A percentile compares a stretch with the other conserved stretches of the same genome.
phyloP scores from a whole-genome alignment of 2,329 filamentous ascomycete species.

The Bretziella fagacearum region DNA sequence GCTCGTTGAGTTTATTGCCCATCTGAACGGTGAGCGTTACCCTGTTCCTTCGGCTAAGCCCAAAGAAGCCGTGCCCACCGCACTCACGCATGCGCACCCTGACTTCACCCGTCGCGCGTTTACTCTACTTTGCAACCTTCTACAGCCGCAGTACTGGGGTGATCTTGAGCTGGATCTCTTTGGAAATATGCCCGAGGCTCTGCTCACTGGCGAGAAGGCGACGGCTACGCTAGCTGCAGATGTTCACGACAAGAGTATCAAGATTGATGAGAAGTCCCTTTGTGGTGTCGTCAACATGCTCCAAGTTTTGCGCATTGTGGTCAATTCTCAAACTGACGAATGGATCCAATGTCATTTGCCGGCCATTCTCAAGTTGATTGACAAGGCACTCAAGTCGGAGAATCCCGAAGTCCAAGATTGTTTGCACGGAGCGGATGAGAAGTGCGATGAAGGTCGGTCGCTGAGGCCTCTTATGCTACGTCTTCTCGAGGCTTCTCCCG shows the following conservation, averaged over 20 bases:
- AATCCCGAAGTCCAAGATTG: constrained; percentile 88
- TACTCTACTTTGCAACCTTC: constrained; percentile 61
- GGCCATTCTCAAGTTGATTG: constrained; percentile 68
- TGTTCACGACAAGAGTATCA: constrained; percentile 44
- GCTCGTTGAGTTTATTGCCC: constrained; percentile 84
- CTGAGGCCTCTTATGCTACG: constrained; percentile 62
- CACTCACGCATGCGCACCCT: constrained; percentile 22
- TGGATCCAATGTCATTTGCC: constrained; percentile 73
- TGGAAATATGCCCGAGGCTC: constrained; percentile 64
- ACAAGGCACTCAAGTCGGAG: constrained; percentile 77
- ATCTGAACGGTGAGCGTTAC: constrained; percentile 63
- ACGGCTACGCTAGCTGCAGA: constrained; percentile 40
- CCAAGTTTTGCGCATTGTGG: constrained; percentile 75
- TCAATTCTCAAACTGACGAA: constrained; percentile 74
- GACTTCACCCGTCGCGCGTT: constrained; percentile 52
- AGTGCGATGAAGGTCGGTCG: constrained; percentile 50
- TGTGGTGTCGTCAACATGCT: constrained; percentile 61
- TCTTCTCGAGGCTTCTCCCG: constrained; percentile 75
- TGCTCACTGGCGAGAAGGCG: constrained; percentile 68
- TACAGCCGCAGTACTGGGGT: constrained; percentile 79
- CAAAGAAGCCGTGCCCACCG: constrained; percentile 32
- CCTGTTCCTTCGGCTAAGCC: constrained; percentile 54
- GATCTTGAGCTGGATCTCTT: constrained; percentile 86
- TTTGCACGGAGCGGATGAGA: constrained; percentile 56
- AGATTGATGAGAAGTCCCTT: constrained; percentile 50